Evolutionary conservation across 106 monocot species (phyloP).

Genomic region (Platanthera zijinensis): DNA sequence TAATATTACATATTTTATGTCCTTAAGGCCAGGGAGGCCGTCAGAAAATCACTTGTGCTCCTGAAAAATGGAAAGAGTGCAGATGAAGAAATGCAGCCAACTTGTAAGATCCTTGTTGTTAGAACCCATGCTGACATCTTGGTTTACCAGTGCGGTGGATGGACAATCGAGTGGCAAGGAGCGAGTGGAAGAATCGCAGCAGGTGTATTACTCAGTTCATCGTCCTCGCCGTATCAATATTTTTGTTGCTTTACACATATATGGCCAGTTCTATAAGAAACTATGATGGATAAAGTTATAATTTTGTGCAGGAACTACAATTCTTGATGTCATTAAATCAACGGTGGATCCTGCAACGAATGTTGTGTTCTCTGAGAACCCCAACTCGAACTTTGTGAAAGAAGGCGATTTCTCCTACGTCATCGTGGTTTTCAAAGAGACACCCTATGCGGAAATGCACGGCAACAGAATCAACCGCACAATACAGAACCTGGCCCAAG

Average conservation of each 20-base stretch:
- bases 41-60: slow-evolving; percentile 75
- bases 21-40: slow-evolving; percentile 85
- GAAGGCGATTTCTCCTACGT: slow-evolving; percentile 36
- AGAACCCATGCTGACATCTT: slow-evolving; percentile 52
- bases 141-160: slow-evolving; percentile 58
- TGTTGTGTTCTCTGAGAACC: slow-evolving; percentile 44
- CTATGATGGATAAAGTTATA: background rate
- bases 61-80: slow-evolving; percentile 55
- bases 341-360: slow-evolving; percentile 39
- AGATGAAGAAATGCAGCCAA: slow-evolving; percentile 25
- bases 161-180: slow-evolving; percentile 64
- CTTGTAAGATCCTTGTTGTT: slow-evolving; percentile 42
- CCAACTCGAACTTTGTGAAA: slow-evolving; percentile 18
- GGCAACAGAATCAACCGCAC: slow-evolving; percentile 50
- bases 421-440: slow-evolving; percentile 52
- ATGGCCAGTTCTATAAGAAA: background rate
- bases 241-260: no score
- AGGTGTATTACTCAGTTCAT: background rate
- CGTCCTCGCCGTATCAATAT: background rate
- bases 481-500: slow-evolving; percentile 27
- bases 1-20: background rate
- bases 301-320: slow-evolving; percentile 44
- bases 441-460: slow-evolving; percentile 33
- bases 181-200: slow-evolving; percentile 27
- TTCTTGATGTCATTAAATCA: slow-evolving; percentile 43